A percentile compares a stretch with the other conserved stretches of the same genome.
Evolutionary conservation across 805 yeast genomes (phyloP).

Genomic region (Metschnikowia matae): DNA sequence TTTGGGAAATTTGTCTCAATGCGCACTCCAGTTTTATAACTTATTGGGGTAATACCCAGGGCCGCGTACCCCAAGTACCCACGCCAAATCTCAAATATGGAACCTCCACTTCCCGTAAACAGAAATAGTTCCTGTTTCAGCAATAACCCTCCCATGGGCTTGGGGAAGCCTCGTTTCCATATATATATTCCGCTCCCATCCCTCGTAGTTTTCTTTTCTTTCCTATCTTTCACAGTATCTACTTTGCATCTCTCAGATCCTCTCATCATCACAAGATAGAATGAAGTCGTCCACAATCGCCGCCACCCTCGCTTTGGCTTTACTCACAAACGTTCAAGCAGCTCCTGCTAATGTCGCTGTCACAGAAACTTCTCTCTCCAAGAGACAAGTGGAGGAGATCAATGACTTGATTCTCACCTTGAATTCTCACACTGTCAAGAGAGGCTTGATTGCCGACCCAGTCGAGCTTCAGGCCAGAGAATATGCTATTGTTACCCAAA

Average conservation of each 20-base stretch:
- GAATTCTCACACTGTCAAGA: conserved; percentile 27
- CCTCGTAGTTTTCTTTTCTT: background rate
- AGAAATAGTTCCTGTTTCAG: conserved; percentile 2
- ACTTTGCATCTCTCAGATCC: background rate
- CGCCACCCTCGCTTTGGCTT: conserved; percentile 17
- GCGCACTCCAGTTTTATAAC: conserved; percentile 5
- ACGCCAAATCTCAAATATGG: background rate
- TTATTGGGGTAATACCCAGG: background rate
- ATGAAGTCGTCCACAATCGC: conserved; percentile 17
- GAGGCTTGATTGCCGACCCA: conserved; percentile 20
- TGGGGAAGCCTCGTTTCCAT: background rate
- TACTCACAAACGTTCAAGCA: conserved; percentile 15
- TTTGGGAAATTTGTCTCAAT: background rate
- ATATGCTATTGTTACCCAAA: conserved; percentile 37
- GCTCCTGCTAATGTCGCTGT: conserved; percentile 17
- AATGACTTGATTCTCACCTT: conserved; percentile 27
- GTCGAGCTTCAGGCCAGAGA: conserved; percentile 35
- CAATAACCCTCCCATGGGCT: background rate
- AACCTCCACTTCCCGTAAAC: conserved; percentile 1
- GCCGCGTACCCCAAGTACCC: background rate
- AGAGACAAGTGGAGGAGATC: conserved; percentile 20
- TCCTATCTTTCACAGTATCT: background rate
- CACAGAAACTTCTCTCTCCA: conserved; percentile 9
- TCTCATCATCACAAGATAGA: background rate
- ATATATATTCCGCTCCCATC: conserved; percentile 2